phyloP scores from a whole-genome alignment of 116 monocot species.

The Phalaenopsis hybrid region DNA sequence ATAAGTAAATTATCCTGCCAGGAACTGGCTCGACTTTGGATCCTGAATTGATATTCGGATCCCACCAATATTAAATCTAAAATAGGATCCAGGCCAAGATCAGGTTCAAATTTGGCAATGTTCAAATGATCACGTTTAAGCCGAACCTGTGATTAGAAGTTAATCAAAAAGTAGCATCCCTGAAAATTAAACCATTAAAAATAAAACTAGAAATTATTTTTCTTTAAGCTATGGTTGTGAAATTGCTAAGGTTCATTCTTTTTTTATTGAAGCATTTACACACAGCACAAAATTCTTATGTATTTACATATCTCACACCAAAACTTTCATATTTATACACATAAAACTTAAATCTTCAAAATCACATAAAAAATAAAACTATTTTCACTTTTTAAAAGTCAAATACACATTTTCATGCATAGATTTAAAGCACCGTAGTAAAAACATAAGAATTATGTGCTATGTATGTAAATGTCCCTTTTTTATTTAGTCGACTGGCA shows the following conservation, averaged over 20 bases:
- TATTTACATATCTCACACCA: no score
- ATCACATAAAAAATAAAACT: no score
- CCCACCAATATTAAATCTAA: conserved; percentile 87
- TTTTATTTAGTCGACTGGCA: no score
- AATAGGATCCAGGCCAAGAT: conserved; percentile 87
- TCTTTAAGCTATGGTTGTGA: not conserved
- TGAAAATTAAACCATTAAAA: not conserved
- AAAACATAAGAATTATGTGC: no score
- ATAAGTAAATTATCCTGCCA: conserved; percentile 96
- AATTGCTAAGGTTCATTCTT: not conserved
- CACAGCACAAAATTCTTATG: no score
- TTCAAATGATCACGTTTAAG: conserved; percentile 94
- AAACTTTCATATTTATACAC: no score
- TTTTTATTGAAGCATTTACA: not conserved
- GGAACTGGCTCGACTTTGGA: conserved; percentile 84
- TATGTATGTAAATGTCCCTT: no score
- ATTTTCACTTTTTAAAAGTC: no score
- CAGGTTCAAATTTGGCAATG: conserved; percentile 93
- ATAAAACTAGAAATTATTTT: not conserved
- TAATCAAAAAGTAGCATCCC: conserved; percentile 6
- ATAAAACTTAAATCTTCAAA: no score
- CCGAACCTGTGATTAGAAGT: conserved; percentile 53
- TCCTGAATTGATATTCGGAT: conserved; percentile 97
- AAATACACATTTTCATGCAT: no score
- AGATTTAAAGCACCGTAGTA: no score